Percentiles rank a stretch among this genome's conserved stretches.
Conservation (phyloP, 2,329 filamentous ascomycete species). For the Colletotrichum sp. region DNA sequence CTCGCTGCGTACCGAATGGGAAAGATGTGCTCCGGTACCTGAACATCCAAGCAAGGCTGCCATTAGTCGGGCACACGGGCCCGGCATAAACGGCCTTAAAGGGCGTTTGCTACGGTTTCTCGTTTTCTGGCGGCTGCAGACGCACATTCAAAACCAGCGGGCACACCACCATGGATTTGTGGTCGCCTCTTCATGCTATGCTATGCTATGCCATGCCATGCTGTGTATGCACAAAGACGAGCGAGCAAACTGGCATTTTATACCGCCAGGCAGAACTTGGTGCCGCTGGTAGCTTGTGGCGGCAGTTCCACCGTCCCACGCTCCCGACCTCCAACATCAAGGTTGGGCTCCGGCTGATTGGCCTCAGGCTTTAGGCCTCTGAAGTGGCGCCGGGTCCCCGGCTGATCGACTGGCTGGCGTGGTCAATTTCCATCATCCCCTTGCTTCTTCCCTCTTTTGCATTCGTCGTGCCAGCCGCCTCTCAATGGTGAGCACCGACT, state of each 20-base stretch:
- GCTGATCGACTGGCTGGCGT: slow-evolving; percentile 15
- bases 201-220: neutral
- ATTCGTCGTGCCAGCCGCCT: neutral
- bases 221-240: neutral
- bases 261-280: neutral
- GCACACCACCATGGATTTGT: neutral
- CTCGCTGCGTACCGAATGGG: neutral
- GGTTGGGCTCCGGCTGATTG: neutral
- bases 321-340: neutral
- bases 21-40: slow-evolving; percentile 10
- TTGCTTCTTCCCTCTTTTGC: neutral
- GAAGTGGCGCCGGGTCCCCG: slow-evolving; percentile 1
- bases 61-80: slow-evolving; percentile 13
- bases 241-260: neutral
- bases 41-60: slow-evolving; percentile 1
- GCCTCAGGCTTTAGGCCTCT: neutral
- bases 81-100: slow-evolving; percentile 3
- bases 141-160: neutral
- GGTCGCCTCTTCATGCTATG: neutral
- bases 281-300: neutral
- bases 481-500: neutral
- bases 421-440: slow-evolving; percentile 5
- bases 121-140: slow-evolving; percentile 7
- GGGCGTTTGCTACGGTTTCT: neutral
- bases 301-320: neutral